Evolutionary conservation across 768 basidiomycete species (phyloP), one percentile per base, ranked within the genome.

Genomic region (Rhodotorula toruloides): DNA sequence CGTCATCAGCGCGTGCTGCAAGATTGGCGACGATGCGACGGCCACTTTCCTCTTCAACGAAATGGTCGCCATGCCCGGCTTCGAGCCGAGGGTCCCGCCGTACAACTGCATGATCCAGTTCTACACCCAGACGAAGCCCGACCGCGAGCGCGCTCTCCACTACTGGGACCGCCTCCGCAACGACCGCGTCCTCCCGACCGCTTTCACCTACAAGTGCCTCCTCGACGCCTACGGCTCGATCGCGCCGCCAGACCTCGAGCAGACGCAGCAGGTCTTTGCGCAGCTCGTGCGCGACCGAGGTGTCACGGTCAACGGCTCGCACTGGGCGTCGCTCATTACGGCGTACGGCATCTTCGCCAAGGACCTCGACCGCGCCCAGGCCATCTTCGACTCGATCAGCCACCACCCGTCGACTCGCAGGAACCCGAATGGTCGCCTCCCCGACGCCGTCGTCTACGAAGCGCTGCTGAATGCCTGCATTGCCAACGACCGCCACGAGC

Each of bases 41-140:
- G 96, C 96, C 10, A 89, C 90, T 77, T 79, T 81, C 14, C 78
- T 96, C 50, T 99, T 96, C 79, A 75, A 78, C 61, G 92, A 97
- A 80, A 98, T 99, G 96, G 77, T 81, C 0, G 70, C 77, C 49
- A 81, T 84, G 65, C 80, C 78, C 42, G 87, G 86, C 72, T 97
- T 91, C 82, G 87, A 82, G 78, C 87, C 93, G 14, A 82, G 92
- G 12, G 86, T 96, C 1, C 96, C 94, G 27, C 94, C 94, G 1
- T 99, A 86, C 82, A 99, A 99, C 79, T 92, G 88, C 40, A 96
- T 99, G 92, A 97, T 99, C 84, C 96, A 99, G 77, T 81, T 94
- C 73, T 92, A 91, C 79, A 87, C 88, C 54, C 85, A 87, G 61
- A 91, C 88, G n/a, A 89, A 88, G 77, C 94, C 91, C 3, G 87